phyloP scores from a whole-genome alignment of 2,329 filamentous ascomycete species.

The Colletotrichum kahawae region DNA sequence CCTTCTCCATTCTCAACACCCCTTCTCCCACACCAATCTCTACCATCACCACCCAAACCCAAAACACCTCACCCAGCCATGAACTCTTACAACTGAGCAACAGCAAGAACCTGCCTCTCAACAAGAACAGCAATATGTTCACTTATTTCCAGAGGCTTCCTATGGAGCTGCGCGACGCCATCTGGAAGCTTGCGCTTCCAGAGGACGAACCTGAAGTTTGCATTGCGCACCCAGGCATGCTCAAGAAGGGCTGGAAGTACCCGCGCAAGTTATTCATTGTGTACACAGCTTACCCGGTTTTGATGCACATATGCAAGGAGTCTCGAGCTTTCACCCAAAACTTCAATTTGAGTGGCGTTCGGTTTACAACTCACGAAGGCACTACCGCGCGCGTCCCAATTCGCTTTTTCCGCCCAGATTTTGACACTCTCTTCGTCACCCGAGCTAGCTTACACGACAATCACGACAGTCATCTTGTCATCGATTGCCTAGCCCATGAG shows the following conservation, averaged over 20 bases:
- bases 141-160: background rate
- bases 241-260: background rate
- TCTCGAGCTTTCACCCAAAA: background rate
- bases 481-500: background rate
- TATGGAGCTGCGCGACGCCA: background rate
- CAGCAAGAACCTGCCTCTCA: background rate
- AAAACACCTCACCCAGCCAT: background rate
- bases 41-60: background rate
- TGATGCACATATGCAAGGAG: constrained; percentile 3
- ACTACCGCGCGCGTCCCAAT: background rate
- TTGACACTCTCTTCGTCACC: background rate
- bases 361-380: background rate
- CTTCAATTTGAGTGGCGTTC: background rate
- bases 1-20: background rate
- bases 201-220: background rate
- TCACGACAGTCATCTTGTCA: background rate
- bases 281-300: background rate
- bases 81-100: background rate
- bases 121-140: background rate
- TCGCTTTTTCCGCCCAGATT: background rate
- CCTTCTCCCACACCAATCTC: background rate
- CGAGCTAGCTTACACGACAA: background rate
- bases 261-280: background rate
- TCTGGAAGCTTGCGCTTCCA: background rate
- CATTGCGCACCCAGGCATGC: background rate